Conservation (phyloP, 768 basidiomycete genomes). For the Omphalotus guepiniiformis region DNA sequence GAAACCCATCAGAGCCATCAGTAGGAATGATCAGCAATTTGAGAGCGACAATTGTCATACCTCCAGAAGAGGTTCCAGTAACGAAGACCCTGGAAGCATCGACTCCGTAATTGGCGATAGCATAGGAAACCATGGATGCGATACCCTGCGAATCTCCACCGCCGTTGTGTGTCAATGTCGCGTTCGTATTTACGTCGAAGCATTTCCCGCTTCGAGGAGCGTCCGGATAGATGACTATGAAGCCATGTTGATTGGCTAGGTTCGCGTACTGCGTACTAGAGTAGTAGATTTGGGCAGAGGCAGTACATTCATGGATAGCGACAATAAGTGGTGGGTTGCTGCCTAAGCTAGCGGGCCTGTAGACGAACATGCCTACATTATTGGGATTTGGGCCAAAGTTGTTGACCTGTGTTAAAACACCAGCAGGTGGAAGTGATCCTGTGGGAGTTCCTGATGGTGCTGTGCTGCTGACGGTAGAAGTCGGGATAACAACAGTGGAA, state of each 20-base stretch:
- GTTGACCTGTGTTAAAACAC: conserved; percentile 9
- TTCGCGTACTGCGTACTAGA: conserved; percentile 43
- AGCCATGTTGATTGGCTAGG: conserved; percentile 44
- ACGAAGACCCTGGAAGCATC: conserved; percentile 45
- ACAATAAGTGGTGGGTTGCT: conserved; percentile 43
- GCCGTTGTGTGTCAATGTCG: conserved; percentile 49
- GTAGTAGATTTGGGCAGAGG: conserved; percentile 50
- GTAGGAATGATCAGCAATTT: too few species aligned
- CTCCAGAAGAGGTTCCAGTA: conserved; percentile 49
- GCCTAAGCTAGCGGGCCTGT: conserved; percentile 34
- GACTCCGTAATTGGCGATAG: conserved; percentile 44
- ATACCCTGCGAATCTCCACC: conserved; percentile 55
- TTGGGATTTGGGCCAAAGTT: conserved; percentile 53
- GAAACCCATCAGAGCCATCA: not conserved
- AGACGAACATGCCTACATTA: conserved; percentile 44
- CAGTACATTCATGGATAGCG: conserved; percentile 50
- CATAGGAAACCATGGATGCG: conserved; percentile 41
- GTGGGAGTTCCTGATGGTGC: too few species aligned
- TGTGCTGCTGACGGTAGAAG: too few species aligned
- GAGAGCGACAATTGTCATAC: conserved; percentile 15
- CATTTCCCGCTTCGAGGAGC: conserved; percentile 42
- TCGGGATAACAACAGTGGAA: too few species aligned
- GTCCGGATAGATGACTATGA: conserved; percentile 47
- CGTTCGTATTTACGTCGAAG: conserved; percentile 49
- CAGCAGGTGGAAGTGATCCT: too few species aligned